Conservation (phyloP, 345 rosid species). For the Hirschfeldia incana region DNA sequence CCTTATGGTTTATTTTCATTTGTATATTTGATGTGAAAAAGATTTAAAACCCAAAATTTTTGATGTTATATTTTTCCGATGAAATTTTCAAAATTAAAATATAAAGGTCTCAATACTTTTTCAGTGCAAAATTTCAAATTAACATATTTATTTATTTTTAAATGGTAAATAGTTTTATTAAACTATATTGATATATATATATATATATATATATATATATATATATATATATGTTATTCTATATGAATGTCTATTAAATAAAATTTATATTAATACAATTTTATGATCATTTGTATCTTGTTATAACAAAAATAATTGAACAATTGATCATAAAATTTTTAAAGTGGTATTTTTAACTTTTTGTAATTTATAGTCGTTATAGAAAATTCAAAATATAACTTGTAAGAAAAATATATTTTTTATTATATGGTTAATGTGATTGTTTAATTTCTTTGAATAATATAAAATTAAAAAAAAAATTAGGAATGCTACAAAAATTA, state of each 20-base stretch:
- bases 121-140: background rate
- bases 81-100: background rate
- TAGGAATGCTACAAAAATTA: background rate
- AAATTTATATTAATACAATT: too few relatives aligned
- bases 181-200: too few relatives aligned
- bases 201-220: too few relatives aligned
- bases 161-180: too few relatives aligned
- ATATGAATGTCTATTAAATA: too few relatives aligned
- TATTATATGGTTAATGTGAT: background rate
- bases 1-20: background rate
- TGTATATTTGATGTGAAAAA: background rate
- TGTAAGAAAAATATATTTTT: background rate
- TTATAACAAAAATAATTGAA: background rate
- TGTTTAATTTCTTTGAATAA: background rate
- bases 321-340: too few relatives aligned
- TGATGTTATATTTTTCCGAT: background rate
- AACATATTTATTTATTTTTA: too few relatives aligned
- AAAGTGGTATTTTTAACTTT: too few relatives aligned
- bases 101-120: background rate
- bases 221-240: too few relatives aligned
- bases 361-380: background rate
- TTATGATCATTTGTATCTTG: too few relatives aligned
- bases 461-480: too few relatives aligned
- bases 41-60: background rate
- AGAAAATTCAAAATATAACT: too few relatives aligned